phyloP scores from a whole-genome alignment of 495 filamentous ascomycete genomes.

The Aspergillus coremiiformis region DNA sequence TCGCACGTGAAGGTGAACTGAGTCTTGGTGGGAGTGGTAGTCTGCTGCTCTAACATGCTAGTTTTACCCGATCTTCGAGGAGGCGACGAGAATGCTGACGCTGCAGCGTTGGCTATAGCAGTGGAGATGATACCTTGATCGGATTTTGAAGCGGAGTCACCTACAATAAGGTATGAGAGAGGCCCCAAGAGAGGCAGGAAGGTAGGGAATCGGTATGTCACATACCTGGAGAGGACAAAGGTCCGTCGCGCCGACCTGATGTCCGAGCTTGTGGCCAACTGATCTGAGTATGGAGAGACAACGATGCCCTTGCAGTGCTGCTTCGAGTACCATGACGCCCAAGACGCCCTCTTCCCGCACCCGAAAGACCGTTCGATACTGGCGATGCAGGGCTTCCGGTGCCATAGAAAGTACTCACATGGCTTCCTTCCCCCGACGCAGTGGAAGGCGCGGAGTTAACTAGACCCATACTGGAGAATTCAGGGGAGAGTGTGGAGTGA shows the following conservation, averaged over 20 bases:
- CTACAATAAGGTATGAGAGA: constrained; percentile 16
- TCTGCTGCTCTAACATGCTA: constrained; percentile 67
- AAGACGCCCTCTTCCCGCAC: constrained; percentile 71
- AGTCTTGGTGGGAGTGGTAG: constrained; percentile 56
- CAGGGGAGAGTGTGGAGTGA: constrained; percentile 53
- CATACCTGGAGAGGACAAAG: constrained; percentile 38
- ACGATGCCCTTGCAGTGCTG: constrained; percentile 56
- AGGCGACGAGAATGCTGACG: constrained; percentile 55
- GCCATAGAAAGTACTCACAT: constrained; percentile 51
- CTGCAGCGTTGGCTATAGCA: constrained; percentile 84
- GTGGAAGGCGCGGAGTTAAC: constrained; percentile 34
- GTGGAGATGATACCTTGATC: constrained; percentile 77
- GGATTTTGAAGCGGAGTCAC: constrained; percentile 25
- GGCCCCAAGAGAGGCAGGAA: neutral
- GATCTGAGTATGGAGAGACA: constrained; percentile 40
- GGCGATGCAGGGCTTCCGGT: constrained; percentile 44
- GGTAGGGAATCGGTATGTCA: neutral
- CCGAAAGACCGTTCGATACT: constrained; percentile 59
- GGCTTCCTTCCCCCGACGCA: constrained; percentile 36
- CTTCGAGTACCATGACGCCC: constrained; percentile 47
- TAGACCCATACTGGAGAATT: constrained; percentile 56
- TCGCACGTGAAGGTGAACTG: constrained; percentile 93
- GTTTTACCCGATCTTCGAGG: constrained; percentile 61
- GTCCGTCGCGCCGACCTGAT: constrained; percentile 31
- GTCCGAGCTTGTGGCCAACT: constrained; percentile 30